These are phyloP conservation scores for Solanum pinnatisectum DNA, from an alignment of 257 asterid species.

Conservation along the genomic window DNA sequence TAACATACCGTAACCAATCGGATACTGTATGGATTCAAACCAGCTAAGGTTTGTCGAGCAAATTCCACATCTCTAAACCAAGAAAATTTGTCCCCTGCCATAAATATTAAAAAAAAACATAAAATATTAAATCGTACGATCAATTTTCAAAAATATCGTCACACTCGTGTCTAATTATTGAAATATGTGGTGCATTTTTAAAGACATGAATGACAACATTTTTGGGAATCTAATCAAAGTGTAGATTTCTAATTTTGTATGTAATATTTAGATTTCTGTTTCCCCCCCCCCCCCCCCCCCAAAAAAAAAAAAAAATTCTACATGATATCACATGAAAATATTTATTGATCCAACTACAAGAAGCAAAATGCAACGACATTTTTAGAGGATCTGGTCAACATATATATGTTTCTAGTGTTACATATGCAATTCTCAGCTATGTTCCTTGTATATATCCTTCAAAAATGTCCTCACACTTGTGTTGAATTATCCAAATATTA, in stretches of 20 bases:
- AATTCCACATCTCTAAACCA: slow-evolving; percentile 73
- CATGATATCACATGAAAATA: background rate
- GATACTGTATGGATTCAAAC: slow-evolving; percentile 52
- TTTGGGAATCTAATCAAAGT: background rate
- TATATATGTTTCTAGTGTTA: background rate
- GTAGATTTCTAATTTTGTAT: background rate
- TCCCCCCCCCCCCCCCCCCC: too few species aligned
- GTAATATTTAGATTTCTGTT: too few species aligned
- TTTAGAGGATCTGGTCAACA: background rate
- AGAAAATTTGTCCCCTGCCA: slow-evolving; percentile 47
- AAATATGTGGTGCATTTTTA: background rate
- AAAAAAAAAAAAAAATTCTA: too few species aligned
- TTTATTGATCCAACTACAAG: background rate
- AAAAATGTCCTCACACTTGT: too few species aligned
- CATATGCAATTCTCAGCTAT: background rate
- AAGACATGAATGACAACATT: background rate
- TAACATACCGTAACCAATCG: slow-evolving; percentile 42
- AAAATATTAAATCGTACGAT: background rate
- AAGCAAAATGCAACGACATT: background rate
- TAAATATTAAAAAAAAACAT: background rate
- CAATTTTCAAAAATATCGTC: background rate
- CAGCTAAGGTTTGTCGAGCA: slow-evolving; percentile 69
- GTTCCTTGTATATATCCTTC: background rate
- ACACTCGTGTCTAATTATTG: background rate
- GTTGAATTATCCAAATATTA: too few species aligned